Conservation (phyloP, 2,329 filamentous ascomycete species). For the Pseudogymnoascus destructans region DNA sequence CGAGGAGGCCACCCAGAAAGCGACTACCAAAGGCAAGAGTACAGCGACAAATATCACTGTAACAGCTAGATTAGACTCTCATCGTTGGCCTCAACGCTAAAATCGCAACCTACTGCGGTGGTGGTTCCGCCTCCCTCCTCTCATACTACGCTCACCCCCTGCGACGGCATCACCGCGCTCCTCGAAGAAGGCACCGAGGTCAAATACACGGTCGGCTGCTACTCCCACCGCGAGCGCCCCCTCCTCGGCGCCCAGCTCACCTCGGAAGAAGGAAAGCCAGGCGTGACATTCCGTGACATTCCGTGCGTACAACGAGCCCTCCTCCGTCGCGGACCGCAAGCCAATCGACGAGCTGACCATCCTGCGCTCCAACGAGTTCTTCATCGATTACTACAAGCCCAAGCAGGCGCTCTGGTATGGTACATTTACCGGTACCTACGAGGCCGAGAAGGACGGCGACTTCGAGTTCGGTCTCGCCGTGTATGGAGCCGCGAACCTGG, state of each 20-base stretch:
- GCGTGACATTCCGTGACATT: conserved; percentile 52
- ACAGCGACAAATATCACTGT: no score
- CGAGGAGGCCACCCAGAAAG: no score
- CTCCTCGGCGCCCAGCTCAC: conserved; percentile 40
- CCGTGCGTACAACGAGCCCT: conserved; percentile 48
- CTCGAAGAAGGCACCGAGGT: conserved; percentile 27
- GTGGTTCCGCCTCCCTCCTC: conserved; percentile 47
- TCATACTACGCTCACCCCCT: conserved; percentile 60
- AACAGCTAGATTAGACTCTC: conserved; percentile 31
- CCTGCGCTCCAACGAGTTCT: conserved; percentile 30
- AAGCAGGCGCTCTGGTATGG: conserved; percentile 29
- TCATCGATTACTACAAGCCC: conserved; percentile 33
- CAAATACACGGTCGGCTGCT: conserved; percentile 46
- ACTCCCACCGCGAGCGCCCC: conserved; percentile 52
- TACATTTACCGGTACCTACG: conserved; percentile 26
- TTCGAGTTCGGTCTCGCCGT: conserved; percentile 26
- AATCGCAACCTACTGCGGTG: conserved; percentile 45
- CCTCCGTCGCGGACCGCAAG: conserved; percentile 32
- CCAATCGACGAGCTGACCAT: conserved; percentile 38
- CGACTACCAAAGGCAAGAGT: no score
- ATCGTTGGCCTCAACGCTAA: conserved; percentile 46
- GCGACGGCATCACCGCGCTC: conserved; percentile 46
- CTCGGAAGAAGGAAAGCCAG: conserved; percentile 39
- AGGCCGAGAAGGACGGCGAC: conserved; percentile 21
- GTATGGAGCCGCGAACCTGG: conserved; percentile 26